Percentiles rank a stretch among this genome's conserved stretches.
phyloP scores from a whole-genome alignment of 2,329 filamentous ascomycete species.

The Scedosporium dehoogii region DNA sequence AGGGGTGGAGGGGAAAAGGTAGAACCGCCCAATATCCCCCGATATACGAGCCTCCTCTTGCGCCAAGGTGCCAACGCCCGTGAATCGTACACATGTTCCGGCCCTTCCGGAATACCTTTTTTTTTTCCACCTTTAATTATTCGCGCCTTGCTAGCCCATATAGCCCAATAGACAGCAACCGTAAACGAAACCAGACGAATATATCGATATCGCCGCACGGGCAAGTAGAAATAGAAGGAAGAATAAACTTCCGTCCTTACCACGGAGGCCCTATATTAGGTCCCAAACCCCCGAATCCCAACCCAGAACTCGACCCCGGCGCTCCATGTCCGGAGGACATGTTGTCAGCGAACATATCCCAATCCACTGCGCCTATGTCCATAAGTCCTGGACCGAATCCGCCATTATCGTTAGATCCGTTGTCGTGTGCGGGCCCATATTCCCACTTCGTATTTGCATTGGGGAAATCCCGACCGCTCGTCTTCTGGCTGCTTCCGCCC shows the following conservation, averaged over 20 bases:
- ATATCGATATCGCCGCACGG: neutral
- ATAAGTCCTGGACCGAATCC: neutral
- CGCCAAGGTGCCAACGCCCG: neutral
- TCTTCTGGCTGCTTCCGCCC: neutral
- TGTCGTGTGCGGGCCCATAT: neutral
- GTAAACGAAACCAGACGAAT: too few species aligned
- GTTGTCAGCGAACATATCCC: constrained; percentile 6
- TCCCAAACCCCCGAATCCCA: neutral
- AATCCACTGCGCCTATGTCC: constrained; percentile 4
- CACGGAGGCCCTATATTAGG: constrained; percentile 2
- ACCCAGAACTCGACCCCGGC: neutral
- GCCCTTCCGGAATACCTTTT: neutral
- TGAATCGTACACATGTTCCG: neutral
- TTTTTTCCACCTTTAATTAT: too few species aligned
- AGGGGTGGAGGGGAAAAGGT: neutral
- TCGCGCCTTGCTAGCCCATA: too few species aligned
- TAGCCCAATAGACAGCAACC: too few species aligned
- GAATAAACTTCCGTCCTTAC: neutral
- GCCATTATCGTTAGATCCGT: neutral
- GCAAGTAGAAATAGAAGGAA: neutral
- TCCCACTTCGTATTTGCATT: neutral
- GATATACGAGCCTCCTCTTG: neutral
- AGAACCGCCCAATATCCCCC: neutral
- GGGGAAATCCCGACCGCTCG: neutral
- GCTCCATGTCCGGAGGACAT: neutral